Percentiles rank a stretch among this genome's conserved stretches.
phyloP scores from a whole-genome alignment of 768 basidiomycete genomes.

The Holtermannia corniformis region DNA sequence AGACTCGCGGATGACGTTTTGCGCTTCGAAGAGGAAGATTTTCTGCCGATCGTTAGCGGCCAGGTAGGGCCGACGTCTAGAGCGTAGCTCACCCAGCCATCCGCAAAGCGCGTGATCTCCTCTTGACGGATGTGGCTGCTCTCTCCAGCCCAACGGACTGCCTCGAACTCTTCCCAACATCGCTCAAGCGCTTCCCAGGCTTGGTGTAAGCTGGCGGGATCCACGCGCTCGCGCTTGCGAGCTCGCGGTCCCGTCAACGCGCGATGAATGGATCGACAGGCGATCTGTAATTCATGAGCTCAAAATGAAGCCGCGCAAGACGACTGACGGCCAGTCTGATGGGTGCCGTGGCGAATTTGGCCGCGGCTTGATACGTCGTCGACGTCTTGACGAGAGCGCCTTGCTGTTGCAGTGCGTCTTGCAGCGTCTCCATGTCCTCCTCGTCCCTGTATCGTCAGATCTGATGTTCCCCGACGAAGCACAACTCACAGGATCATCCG shows the following conservation, averaged over 20 bases:
- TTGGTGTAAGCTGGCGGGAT: constrained; percentile 57
- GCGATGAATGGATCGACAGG: constrained; percentile 67
- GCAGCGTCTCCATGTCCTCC: constrained; percentile 67
- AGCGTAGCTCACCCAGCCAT: constrained; percentile 60
- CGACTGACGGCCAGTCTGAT: constrained; percentile 54
- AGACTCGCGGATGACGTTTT: constrained; percentile 77
- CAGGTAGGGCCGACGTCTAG: too few relatives aligned
- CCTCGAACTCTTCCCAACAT: constrained; percentile 77
- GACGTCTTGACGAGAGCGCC: constrained; percentile 40
- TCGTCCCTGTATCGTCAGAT: constrained; percentile 48
- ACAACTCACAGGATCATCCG: constrained; percentile 63
- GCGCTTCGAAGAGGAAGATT: constrained; percentile 82
- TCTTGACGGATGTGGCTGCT: background rate
- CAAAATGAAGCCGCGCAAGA: background rate
- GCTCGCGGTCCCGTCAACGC: constrained; percentile 72
- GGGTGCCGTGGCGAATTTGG: constrained; percentile 51
- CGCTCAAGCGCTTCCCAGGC: constrained; percentile 77
- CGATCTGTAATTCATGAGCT: constrained; percentile 33
- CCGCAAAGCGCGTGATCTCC: constrained; percentile 48
- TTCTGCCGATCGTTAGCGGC: constrained; percentile 37
- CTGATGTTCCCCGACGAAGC: too few relatives aligned
- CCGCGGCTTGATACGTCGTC: constrained; percentile 10
- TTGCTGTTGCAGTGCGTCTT: constrained; percentile 54
- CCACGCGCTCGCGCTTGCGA: constrained; percentile 51
- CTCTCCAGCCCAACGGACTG: constrained; percentile 37